Base-by-base conservation (phyloP, 495 filamentous ascomycete species). In the Xylaria castorea region DNA sequence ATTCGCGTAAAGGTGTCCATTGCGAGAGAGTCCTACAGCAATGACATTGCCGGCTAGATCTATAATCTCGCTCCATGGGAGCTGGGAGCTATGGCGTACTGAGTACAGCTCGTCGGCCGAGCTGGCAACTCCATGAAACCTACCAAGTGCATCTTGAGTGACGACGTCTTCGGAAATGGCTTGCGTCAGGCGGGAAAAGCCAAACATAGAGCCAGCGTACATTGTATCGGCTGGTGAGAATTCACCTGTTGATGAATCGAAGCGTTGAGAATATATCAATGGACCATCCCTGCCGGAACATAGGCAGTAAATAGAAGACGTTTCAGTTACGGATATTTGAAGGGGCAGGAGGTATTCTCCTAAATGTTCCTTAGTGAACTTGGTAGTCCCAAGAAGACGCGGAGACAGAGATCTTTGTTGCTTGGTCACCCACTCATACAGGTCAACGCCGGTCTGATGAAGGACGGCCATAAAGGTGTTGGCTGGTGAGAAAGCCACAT, bases 1-100 rank as follows among this genome's bases (percentile, higher is more conserved):
- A 74, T 96, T 94, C 34, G 92, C 92, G 76, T 91, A 97, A 16
- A 99, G 83, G 68, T 90, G 84, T 1, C 96, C 97, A 69, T 87
- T 90, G 40, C 88, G 84, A 27, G 94, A 90, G 75, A 97, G 81
- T 1, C 89, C 89, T 79, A 93, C 88, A 1, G 83, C 83, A 36
- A 91, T 77, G 57, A 80, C 71, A 25, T 81, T 75, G 5, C 80
- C 82, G 4, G 81, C 79, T 34, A 80, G 73, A 18, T 81, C 79
- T 42, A 82, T 71, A 55, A 85, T 79, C 76, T 86, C 85, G 62
- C 85, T 73, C 88, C 87, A 89, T 3, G 88, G 88, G 32, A 90
- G 81, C 38, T 85, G 80, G 2, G 69, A 73, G n/a, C 84, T 83
- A 66, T 89, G 78, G 22, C 74, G 69, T 18, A 61, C 73, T 64